A percentile compares a stretch with the other conserved stretches of the same genome.
Conservation (phyloP, 2,329 filamentous ascomycete species). For the Grosmannia huntii region DNA sequence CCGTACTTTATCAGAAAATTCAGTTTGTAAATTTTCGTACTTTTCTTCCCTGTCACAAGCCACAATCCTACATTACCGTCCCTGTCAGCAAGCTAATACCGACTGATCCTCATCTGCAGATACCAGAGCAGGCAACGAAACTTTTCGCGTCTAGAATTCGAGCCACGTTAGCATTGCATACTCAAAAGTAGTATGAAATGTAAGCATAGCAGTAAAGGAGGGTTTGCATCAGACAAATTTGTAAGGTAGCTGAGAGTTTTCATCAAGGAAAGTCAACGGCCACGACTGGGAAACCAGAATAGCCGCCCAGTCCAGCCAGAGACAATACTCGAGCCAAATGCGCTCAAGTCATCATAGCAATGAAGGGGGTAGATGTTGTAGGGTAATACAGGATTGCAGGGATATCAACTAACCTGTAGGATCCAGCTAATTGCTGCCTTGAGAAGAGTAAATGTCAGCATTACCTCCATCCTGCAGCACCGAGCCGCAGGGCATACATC, state of each 20-base stretch:
- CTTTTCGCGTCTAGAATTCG: background rate
- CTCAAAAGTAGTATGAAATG: background rate
- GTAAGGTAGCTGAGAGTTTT: constrained; percentile 97
- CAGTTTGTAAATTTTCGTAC: constrained; percentile 64
- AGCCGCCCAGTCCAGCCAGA: constrained; percentile 48
- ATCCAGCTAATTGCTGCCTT: background rate
- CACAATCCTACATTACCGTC: constrained; percentile 54
- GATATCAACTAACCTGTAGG: background rate
- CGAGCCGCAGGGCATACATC: constrained; percentile 88
- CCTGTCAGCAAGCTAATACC: constrained; percentile 4
- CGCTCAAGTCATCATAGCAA: constrained; percentile 96
- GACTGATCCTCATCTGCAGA: background rate
- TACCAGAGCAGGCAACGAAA: constrained; percentile 5
- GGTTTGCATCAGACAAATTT: constrained; percentile 62
- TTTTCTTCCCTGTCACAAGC: constrained; percentile 90
- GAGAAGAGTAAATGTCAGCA: constrained; percentile 10
- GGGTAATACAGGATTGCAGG: background rate
- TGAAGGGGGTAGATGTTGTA: background rate
- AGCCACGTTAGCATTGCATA: background rate
- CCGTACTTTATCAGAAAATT: constrained; percentile 79
- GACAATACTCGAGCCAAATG: constrained; percentile 99
- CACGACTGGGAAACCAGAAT: constrained; percentile 56
- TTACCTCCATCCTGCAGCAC: constrained; percentile 95
- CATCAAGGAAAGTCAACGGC: constrained; percentile 79
- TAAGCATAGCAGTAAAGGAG: constrained; percentile 1